phyloP scores from a whole-genome alignment of 2,329 filamentous ascomycete genomes.

The Aspergillus cejpii region DNA sequence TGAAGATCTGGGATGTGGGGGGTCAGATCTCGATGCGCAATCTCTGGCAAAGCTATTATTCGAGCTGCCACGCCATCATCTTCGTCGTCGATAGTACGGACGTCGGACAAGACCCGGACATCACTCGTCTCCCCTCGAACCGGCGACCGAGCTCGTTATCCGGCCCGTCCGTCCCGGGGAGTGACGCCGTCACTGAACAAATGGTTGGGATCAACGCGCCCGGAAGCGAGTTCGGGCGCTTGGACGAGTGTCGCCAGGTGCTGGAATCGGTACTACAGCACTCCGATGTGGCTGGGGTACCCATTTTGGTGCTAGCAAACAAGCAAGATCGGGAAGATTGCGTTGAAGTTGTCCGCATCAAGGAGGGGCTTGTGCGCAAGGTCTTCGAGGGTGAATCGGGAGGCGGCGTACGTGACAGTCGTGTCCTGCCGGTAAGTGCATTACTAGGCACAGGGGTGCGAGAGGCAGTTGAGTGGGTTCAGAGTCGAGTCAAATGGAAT shows the following conservation, averaged over 20 bases:
- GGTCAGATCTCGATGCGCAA: constrained; percentile 83
- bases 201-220: constrained; percentile 33
- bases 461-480: constrained; percentile 96
- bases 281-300: constrained; percentile 83
- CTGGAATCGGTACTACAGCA: constrained; percentile 85
- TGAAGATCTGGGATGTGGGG: constrained; percentile 98
- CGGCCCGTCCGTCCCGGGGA: constrained; percentile 11
- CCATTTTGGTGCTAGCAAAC: constrained; percentile 85
- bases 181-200: constrained; percentile 29
- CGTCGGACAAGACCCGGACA: constrained; percentile 68
- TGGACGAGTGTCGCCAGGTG: constrained; percentile 84
- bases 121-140: constrained; percentile 45
- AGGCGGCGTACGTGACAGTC: constrained; percentile 74
- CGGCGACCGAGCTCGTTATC: constrained; percentile 26
- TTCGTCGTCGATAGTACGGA: constrained; percentile 97
- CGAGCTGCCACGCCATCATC: constrained; percentile 88
- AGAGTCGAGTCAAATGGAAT: constrained; percentile 90
- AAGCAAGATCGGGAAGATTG: constrained; percentile 98
- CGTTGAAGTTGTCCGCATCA: constrained; percentile 93
- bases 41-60: constrained; percentile 95
- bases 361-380: constrained; percentile 89
- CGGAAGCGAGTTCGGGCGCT: constrained; percentile 44
- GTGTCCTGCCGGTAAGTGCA: constrained; percentile 88
- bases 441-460: constrained; percentile 72
- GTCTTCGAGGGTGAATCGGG: constrained; percentile 94